Evolutionary conservation across 2,329 filamentous ascomycete genomes (phyloP), one percentile per base, ranked within the genome.

Genomic region (Aspergillus fijiensis): DNA sequence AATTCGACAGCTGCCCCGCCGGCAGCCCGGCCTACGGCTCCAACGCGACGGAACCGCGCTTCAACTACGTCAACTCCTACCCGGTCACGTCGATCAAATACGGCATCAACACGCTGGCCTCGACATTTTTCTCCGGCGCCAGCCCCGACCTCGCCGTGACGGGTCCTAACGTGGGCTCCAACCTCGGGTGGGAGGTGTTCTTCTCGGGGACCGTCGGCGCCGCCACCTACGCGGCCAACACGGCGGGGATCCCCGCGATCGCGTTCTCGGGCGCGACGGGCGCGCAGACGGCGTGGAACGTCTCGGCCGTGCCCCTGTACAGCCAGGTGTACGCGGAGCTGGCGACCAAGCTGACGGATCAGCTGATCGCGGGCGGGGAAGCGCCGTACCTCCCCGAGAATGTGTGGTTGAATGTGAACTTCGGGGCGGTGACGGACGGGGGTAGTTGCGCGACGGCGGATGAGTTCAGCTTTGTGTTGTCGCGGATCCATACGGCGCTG

Each of bases 51-150:
- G 78, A 84, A 60, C 79, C 84, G 0, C 82, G 84, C 5, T 80
- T 89, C 50, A 88, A 89, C 79, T 91, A 88, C 80, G 88, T 91
- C 60, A 91, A 91, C 77, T 87, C 85, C 0, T 89, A 79, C 74
- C 87, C 88, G 0, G 85, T 85, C 2, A 90, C 87, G 0, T 79
- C 85, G 1, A 86, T 89, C 68, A 82, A 84, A 59, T 83, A 84
- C 70, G 88, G 87, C 42, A 85, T 90, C 69, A 76, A 85, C 61
- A 81, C 76, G 4, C 80, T 87, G 39, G 82, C 80, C 0, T 81
- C 82, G 0, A 75, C 79, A 47, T 76, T 84, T 57, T 89, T 86
- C 79, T 80, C 79, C 58, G 77, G 77, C 4, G 70, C 72, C 16
- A 9, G 16, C 1, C 82, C 87, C 0, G 87, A 89, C 55, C 78